Conservation (phyloP, 345 rosid species). For the Arabidopsis suecica region DNA sequence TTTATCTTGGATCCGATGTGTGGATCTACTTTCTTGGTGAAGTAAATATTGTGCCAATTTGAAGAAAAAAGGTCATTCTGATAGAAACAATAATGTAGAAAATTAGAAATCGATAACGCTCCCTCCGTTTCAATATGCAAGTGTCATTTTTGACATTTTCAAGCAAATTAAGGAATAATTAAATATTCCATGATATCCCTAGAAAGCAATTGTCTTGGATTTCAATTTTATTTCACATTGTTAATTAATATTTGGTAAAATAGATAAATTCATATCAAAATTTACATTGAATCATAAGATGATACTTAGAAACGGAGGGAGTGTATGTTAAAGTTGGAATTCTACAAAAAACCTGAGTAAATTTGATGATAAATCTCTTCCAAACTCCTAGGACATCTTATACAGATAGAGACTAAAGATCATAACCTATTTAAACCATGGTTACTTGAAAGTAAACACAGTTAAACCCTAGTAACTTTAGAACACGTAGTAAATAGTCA, state of each 20-base stretch:
- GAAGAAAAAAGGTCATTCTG: slow-evolving; percentile 5
- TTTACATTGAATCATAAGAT: neutral
- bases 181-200: neutral
- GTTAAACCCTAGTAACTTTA: slow-evolving; percentile 10
- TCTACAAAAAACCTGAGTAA: neutral
- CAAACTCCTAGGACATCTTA: slow-evolving; percentile 12
- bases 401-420: slow-evolving; percentile 24
- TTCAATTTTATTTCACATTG: neutral
- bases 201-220: neutral
- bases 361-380: slow-evolving; percentile 12
- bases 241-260: neutral
- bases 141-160: slow-evolving; percentile 8
- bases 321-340: neutral
- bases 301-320: neutral
- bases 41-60: slow-evolving; percentile 15
- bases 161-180: neutral
- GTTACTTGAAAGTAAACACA: slow-evolving; percentile 13
- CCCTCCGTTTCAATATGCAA: neutral
- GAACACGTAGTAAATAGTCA: neutral
- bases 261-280: neutral
- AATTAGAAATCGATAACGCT: neutral
- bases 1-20: slow-evolving; percentile 33
- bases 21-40: slow-evolving; percentile 21
- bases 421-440: slow-evolving; percentile 18
- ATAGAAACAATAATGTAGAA: neutral